Evolutionary conservation across 805 yeast species (phyloP).

Genomic region (Wickerhamiella galacta): DNA sequence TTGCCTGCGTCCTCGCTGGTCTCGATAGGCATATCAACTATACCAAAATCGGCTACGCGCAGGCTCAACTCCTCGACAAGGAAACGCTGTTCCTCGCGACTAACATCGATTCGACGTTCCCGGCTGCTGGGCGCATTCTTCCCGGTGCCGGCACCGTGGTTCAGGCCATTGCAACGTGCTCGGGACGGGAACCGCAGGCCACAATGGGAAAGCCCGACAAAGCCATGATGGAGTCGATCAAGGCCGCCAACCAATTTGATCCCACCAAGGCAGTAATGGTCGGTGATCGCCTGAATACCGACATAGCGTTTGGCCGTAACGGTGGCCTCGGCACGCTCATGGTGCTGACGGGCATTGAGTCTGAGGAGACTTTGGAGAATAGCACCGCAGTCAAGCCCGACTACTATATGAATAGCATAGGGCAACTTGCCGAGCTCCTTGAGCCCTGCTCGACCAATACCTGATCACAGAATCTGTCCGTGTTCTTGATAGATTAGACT

Average conservation of each 20-base stretch:
- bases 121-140: conserved; percentile 65
- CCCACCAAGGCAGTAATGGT: conserved; percentile 61
- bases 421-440: conserved; percentile 50
- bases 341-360: conserved; percentile 85
- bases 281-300: conserved; percentile 91
- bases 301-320: conserved; percentile 75
- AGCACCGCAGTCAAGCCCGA: conserved; percentile 38
- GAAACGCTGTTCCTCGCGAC: conserved; percentile 72
- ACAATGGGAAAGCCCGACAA: conserved; percentile 79
- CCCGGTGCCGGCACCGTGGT: conserved; percentile 95
- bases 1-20: conserved; percentile 85
- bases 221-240: conserved; percentile 80
- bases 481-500: no score
- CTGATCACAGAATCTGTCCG: no score
- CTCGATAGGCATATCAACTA: conserved; percentile 64
- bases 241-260: conserved; percentile 42
- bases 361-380: conserved; percentile 39
- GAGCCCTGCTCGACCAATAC: no score
- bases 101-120: conserved; percentile 88
- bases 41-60: conserved; percentile 60
- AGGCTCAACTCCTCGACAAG: conserved; percentile 53
- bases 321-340: conserved; percentile 78
- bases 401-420: conserved; percentile 51
- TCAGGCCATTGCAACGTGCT: conserved; percentile 53
- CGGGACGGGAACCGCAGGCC: conserved; percentile 72